Evolutionary conservation across 2,329 filamentous ascomycete genomes (phyloP).

Genomic region (Sporothrix dimorphospora): DNA sequence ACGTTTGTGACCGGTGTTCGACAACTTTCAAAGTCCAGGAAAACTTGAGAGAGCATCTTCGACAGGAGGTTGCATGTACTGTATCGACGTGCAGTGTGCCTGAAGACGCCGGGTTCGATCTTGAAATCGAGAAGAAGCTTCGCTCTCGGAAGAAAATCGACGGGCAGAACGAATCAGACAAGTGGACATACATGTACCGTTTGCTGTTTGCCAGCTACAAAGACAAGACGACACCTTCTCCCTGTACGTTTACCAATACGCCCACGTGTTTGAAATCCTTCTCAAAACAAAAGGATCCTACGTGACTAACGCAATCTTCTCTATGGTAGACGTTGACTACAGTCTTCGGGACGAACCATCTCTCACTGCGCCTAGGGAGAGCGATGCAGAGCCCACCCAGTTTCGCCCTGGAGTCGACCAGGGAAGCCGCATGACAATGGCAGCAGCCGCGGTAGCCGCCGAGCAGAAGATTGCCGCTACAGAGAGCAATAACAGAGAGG

Average conservation of each 20-base stretch:
- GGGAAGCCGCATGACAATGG: conserved; percentile 15
- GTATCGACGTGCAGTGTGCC: conserved; percentile 36
- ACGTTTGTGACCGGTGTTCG: conserved; percentile 44
- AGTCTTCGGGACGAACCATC: conserved; percentile 23
- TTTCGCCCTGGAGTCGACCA: background rate
- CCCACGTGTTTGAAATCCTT: background rate
- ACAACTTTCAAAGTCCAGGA: conserved; percentile 41
- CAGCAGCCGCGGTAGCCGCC: conserved; percentile 12
- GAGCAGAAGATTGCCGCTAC: conserved; percentile 15
- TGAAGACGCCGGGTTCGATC: conserved; percentile 43
- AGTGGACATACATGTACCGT: conserved; percentile 45
- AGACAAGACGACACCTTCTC: conserved; percentile 40
- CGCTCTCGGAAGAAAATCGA: conserved; percentile 42
- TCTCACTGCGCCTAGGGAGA: background rate
- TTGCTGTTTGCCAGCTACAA: conserved; percentile 43
- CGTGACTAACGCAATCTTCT: background rate
- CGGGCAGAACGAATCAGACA: conserved; percentile 42
- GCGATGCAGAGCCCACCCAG: background rate
- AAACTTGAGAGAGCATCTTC: conserved; percentile 41
- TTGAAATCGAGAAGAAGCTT: conserved; percentile 42
- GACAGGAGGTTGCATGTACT: conserved; percentile 36
- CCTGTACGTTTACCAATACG: conserved; percentile 38
- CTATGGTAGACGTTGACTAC: conserved; percentile 22
- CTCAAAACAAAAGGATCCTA: background rate
- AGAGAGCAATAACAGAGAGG: background rate